Conservation (phyloP, 345 rosid species). For the Rhodamnia argentea region DNA sequence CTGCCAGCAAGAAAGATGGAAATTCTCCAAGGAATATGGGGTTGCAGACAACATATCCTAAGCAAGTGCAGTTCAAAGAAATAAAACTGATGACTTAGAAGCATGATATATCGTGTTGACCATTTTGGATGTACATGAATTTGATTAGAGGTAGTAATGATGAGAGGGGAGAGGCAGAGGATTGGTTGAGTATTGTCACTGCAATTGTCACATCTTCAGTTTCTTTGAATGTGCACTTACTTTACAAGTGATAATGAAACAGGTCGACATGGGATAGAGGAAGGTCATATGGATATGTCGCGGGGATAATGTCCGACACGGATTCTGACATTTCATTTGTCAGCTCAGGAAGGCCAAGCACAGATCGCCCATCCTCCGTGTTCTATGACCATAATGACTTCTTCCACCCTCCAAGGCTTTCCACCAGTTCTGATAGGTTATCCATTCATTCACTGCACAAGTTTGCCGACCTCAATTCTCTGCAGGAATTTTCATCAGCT, state of each 20-base stretch:
- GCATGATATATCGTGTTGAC: not conserved
- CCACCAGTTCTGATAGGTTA: slow-evolving; percentile 52
- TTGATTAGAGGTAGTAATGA: not conserved
- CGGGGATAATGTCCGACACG: slow-evolving; percentile 36
- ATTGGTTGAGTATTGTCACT: not conserved
- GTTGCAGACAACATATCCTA: not conserved
- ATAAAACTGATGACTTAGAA: not conserved
- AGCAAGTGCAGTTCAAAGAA: not conserved
- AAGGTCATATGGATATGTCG: slow-evolving; percentile 18
- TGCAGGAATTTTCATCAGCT: slow-evolving; percentile 36
- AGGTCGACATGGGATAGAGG: slow-evolving; percentile 45
- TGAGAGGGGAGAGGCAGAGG: not conserved
- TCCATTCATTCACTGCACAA: slow-evolving; percentile 41
- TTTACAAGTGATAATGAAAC: not conserved
- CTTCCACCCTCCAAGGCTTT: slow-evolving; percentile 26
- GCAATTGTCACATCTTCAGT: not conserved
- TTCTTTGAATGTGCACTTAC: not conserved
- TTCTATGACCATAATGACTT: slow-evolving; percentile 40
- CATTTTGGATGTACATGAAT: not conserved
- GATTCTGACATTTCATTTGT: slow-evolving; percentile 73
- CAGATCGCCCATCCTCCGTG: slow-evolving; percentile 25
- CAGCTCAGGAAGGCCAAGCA: slow-evolving; percentile 81
- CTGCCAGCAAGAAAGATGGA: not conserved
- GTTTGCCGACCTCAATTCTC: slow-evolving; percentile 26
- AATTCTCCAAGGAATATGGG: not conserved